Base-by-base conservation (phyloP, 345 rosid genomes). In the Gossypium australe region DNA sequence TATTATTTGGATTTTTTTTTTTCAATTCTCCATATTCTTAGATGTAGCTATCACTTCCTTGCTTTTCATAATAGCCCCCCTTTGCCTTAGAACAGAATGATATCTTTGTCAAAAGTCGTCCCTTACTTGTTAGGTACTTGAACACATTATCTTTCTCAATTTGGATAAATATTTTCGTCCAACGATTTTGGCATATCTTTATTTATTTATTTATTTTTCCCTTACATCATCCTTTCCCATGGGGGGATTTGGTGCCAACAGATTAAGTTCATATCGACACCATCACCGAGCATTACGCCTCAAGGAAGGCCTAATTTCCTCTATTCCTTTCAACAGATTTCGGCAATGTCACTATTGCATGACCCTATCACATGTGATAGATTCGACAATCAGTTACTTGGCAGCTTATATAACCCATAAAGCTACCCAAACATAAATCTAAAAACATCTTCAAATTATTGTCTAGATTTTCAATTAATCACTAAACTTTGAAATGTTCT, bases 271-370 rank as follows among this genome's bases (percentile, higher is more conserved):
- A 53, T 57, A 38, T 55, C 68, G 43, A 45, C 68, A 29, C 65
- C 67, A 73, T 47, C 38, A 60, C 68, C 76, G 6, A 61, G 69
- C 69, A 60, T 61, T 61, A 17, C 67, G 68, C 76, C 68, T 47
- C 45, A 73, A 73, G 76, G 61, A 73, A 61, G 58, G 69, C 76
- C 59, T 29, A 73, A 60, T 73, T 47, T 24, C 57, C 69, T 73
- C 58, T 4, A 34, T 38, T 25, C 16, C 41, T 27, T 29, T 7
- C 41, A 73, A 73, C 76, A 62, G 68, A 45, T 73, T 73, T 73
- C 17, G 69, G 59, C 59, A 73, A 48, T n/a, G 67, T 48, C 67
- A 71, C 76, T 47, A 73, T 73, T 60, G 68, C 69, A 61, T 61
- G 76, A 73, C 58, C 67, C 24, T 73, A 41, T 60, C 59, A 55